Evolutionary conservation across 768 basidiomycete genomes (phyloP).

Genomic region (Pisolithus orientalis): DNA sequence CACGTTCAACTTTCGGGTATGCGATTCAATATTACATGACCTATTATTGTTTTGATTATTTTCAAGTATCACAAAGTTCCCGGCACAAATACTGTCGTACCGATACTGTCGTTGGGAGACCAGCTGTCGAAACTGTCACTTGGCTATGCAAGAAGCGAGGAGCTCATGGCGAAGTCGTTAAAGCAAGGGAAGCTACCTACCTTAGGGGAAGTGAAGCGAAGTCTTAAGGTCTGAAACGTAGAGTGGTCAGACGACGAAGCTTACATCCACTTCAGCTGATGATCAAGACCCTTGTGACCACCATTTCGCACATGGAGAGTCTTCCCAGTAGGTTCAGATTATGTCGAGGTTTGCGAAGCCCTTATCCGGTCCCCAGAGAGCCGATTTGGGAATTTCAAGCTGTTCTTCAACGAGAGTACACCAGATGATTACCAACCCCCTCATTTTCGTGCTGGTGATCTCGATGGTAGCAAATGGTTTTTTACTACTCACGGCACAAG

Average conservation of each 20-base stretch:
- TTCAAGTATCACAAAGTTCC: conserved; percentile 62
- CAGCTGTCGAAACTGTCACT: conserved; percentile 48
- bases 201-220: conserved; percentile 73
- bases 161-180: conserved; percentile 56
- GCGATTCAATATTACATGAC: conserved; percentile 1
- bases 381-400: conserved; percentile 83
- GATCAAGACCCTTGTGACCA: conserved; percentile 70
- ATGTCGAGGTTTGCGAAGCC: not conserved
- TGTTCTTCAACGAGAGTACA: conserved; percentile 75
- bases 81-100: conserved; percentile 53
- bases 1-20: conserved; percentile 78
- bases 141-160: conserved; percentile 30
- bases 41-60: conserved; percentile 2
- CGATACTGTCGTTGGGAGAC: conserved; percentile 69
- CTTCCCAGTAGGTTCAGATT: conserved; percentile 57
- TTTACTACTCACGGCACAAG: conserved; percentile 71
- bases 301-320: conserved; percentile 74
- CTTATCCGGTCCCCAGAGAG: conserved; percentile 41
- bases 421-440: conserved; percentile 84
- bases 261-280: conserved; percentile 42
- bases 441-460: conserved; percentile 66
- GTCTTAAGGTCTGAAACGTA: conserved; percentile 53
- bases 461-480: conserved; percentile 68
- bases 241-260: not conserved
- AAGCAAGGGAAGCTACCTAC: conserved; percentile 62